These are phyloP conservation scores for Calonectria montana DNA, from an alignment of 2,329 filamentous ascomycete genomes.

Conservation along the genomic window DNA sequence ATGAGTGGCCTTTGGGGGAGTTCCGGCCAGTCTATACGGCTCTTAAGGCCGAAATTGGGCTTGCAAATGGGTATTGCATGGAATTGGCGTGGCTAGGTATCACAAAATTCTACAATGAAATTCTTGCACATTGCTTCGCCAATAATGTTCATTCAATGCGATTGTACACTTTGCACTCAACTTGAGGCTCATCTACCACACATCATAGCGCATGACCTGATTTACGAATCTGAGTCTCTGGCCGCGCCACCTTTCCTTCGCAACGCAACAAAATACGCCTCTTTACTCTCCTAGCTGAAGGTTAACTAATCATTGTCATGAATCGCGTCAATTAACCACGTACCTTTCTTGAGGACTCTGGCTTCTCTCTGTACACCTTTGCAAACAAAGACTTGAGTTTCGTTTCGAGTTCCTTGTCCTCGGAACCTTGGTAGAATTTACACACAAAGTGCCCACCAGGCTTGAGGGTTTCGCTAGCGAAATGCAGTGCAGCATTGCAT, in stretches of 20 bases:
- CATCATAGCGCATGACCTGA: neutral
- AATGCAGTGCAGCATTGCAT: conserved; percentile 85
- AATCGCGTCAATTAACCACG: conserved; percentile 39
- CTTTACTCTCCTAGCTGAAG: conserved; percentile 62
- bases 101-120: conserved; percentile 52
- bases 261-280: conserved; percentile 87
- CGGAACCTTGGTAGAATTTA: conserved; percentile 94
- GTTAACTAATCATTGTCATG: neutral
- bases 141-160: conserved; percentile 13
- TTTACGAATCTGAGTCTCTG: conserved; percentile 25
- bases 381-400: conserved; percentile 81
- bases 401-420: conserved; percentile 84
- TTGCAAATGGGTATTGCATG: conserved; percentile 53
- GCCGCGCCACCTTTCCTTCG: conserved; percentile 66
- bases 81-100: conserved; percentile 62
- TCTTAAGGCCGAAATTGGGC: conserved; percentile 44
- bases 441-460: conserved; percentile 91
- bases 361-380: conserved; percentile 88
- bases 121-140: conserved; percentile 41
- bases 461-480: conserved; percentile 86
- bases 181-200: no score
- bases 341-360: conserved; percentile 89
- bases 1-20: conserved; percentile 41
- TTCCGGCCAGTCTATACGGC: conserved; percentile 43
- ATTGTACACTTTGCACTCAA: neutral